Evolutionary conservation across 768 basidiomycete genomes (phyloP), one percentile per base, ranked within the genome.

Genomic region (Omphalotus guepiniiformis): DNA sequence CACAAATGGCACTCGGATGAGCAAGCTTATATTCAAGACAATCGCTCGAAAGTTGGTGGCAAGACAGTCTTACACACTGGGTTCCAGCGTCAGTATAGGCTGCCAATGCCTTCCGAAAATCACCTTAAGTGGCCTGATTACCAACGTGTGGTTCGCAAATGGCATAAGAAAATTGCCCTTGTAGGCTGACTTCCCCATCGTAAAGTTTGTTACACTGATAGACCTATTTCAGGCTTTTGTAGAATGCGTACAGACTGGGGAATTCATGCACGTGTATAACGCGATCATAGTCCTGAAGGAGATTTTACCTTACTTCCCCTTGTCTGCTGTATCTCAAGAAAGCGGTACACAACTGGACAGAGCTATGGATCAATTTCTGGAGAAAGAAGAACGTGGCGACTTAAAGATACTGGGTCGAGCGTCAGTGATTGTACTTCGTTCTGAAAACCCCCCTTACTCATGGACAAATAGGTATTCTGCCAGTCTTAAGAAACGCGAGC

Each of bases 231-330:
- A 93, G 93, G 82, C 80, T 47, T 81, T 97, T 54, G 71, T 76
- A 16, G 85, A 82, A 26, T 93, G 88, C 60, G 85, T 97, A 51
- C 78, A 84, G 57, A 86, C 93, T 2, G 80, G 79, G 41, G 94
- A 94, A 58, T 98, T 94, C 63, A 95, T 97, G 88, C 93, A 93
- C 57, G 89, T 97, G 45, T 94, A 95, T 65, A 99, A 99, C 60
- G 79, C 91, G n/a, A 88, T 98, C 64, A 80, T 94, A 30, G 84
- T 99, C 23, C 73, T 96, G 53, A 91, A 93, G 59, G 91, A 96
- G 63, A 80, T 97, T 18, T 75, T 93, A 25, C 85, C 89, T 1
- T 85, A 90, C 41, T 96, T 96, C 67, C 95, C 95, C 22, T 60
- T 88, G 8, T 77, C 81, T 15, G 67, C 79, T 9, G 78, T 84